Conservation (phyloP, 164 flowering plant genomes). For the Stephania japonica region DNA sequence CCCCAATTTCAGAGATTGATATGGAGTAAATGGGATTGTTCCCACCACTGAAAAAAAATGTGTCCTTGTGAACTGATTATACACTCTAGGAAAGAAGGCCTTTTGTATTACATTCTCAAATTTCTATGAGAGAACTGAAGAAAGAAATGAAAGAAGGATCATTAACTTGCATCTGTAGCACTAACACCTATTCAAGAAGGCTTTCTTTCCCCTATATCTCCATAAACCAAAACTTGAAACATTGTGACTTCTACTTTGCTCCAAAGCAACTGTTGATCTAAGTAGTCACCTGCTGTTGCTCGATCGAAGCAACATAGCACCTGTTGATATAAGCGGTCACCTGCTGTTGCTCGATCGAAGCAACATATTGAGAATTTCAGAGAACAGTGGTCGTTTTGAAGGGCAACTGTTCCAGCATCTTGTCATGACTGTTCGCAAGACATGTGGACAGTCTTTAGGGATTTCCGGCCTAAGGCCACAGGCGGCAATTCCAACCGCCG, state of each 20-base stretch:
- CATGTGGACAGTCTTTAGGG: conserved; percentile 78
- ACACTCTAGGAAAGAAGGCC: background rate
- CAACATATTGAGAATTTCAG: conserved; percentile 57
- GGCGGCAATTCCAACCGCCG: conserved; percentile 96
- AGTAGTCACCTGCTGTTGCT: conserved; percentile 19
- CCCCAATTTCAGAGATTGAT: too few species aligned
- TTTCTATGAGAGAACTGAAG: background rate
- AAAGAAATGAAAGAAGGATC: background rate
- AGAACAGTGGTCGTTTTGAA: conserved; percentile 74
- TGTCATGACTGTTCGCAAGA: conserved; percentile 58
- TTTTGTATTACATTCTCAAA: background rate
- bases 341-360: conserved; percentile 32
- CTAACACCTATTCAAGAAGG: conserved; percentile 1
- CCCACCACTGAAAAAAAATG: background rate
- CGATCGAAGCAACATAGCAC: conserved; percentile 31
- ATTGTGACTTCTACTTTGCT: too few species aligned
- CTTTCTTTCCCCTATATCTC: background rate
- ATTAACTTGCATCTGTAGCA: conserved; percentile 6
- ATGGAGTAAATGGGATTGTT: background rate
- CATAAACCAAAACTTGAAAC: background rate
- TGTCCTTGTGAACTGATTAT: background rate
- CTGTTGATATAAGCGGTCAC: background rate
- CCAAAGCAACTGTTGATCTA: background rate
- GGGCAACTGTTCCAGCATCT: conserved; percentile 89
- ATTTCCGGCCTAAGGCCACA: conserved; percentile 93